Percentiles rank a stretch among this genome's conserved stretches.
Conservation (phyloP, 2,329 filamentous ascomycete species). For the Penicillium sp. region DNA sequence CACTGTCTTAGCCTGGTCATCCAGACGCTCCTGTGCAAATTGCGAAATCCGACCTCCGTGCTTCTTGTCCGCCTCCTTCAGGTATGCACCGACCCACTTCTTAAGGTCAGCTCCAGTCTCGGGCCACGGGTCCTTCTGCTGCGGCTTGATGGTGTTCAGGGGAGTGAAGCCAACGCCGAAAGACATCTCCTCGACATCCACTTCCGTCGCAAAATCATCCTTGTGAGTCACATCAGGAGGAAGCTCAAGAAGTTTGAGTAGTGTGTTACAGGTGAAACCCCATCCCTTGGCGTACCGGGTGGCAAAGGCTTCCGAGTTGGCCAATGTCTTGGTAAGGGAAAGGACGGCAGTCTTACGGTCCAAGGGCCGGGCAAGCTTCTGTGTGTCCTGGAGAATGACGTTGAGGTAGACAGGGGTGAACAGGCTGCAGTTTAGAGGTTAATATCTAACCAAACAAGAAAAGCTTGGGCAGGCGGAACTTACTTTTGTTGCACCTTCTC, state of each 20-base stretch:
- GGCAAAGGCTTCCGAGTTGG: constrained; percentile 81
- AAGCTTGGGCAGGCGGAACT: constrained; percentile 19
- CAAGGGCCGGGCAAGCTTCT: constrained; percentile 80
- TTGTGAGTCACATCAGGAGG: constrained; percentile 72
- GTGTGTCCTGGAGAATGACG: constrained; percentile 84
- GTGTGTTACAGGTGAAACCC: constrained; percentile 83
- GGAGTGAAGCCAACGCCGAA: constrained; percentile 95
- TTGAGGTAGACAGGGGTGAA: constrained; percentile 83
- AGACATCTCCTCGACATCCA: constrained; percentile 90
- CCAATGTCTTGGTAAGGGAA: constrained; percentile 87
- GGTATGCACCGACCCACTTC: constrained; percentile 76
- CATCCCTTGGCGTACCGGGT: constrained; percentile 80
- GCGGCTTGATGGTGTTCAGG: constrained; percentile 82
- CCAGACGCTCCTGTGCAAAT: constrained; percentile 72
- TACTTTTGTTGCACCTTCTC: constrained; percentile 73
- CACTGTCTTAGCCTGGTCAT: constrained; percentile 56
- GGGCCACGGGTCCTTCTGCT: constrained; percentile 76
- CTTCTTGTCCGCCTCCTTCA: constrained; percentile 74
- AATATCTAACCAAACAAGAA: background rate
- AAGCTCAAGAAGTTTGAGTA: constrained; percentile 86
- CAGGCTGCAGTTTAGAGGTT: constrained; percentile 46
- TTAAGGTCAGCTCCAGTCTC: constrained; percentile 77
- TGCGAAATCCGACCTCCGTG: constrained; percentile 68
- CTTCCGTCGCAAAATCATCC: constrained; percentile 77
- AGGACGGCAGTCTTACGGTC: constrained; percentile 94